Base-by-base conservation (phyloP, 2,329 filamentous ascomycete genomes). In the Fusarium acutatum region DNA sequence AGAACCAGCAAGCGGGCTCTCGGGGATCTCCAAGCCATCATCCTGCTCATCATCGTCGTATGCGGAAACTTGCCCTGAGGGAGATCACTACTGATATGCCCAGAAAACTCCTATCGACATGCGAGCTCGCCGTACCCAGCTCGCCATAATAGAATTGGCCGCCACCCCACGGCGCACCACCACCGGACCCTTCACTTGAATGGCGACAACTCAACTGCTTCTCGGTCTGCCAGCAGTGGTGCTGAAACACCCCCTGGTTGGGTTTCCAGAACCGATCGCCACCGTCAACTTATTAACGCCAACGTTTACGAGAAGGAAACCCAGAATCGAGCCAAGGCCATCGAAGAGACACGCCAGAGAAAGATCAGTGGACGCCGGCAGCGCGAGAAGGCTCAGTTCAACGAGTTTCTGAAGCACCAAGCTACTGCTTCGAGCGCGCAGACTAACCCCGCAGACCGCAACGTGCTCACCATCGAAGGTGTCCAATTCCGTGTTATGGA, bases 241-340 rank as follows among this genome's bases (percentile, higher is more conserved):
- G 82, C 89, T 24, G 71, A 75, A 60, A 76, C 70, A 34, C 75
- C 72, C 14, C 67, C 79, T 37, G 79, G 78, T 7, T 96, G 92
- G 90, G 88, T 96, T 46, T 89, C 91, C 11, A 93, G 91, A 79
- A 92, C 87, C 56, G 93, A 93, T 80, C 92, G 92, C 56, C 93
- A 95, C 79, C 89, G 93, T 79, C 94, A 97, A 81, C 85, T 97
- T 44, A 96, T 97, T 82, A 97, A 96, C 79, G 89, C 92, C 26
- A 89, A 90, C 22, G 89, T 96, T 3, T 96, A 92, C 80, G 91
- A 95, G 72, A 92, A 94, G 80, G 91, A 94, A 68, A 86, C 88
- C 17, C 89, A 93, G 79, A 88, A 88, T 35, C 89, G 93, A 49
- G 85, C 89, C 15, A 92, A 90, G 78, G 92, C 92, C 17, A 93